Conservation (phyloP, 495 filamentous ascomycete species). For the Penicillium samsonianum region DNA sequence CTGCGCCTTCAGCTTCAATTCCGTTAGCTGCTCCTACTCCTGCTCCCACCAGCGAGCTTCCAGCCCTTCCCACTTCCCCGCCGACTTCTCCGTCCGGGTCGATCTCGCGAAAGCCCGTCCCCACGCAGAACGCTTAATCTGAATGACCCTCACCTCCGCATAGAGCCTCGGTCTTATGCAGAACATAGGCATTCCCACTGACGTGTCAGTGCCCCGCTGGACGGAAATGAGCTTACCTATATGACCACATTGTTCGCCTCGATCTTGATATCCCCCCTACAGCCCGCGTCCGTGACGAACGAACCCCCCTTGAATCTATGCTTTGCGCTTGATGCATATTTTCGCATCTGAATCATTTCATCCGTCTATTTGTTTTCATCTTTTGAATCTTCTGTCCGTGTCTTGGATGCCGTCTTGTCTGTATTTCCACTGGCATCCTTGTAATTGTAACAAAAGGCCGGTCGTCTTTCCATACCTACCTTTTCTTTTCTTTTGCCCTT, state of each 20-base stretch:
- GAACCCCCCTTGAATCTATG: slow-evolving; percentile 7
- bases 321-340: slow-evolving; percentile 8
- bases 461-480: neutral
- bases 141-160: slow-evolving; percentile 2
- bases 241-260: slow-evolving; percentile 9
- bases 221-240: slow-evolving; percentile 25
- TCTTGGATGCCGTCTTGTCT: slow-evolving; percentile 4
- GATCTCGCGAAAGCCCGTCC: slow-evolving; percentile 38
- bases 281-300: slow-evolving; percentile 30
- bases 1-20: neutral
- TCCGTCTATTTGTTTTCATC: slow-evolving; percentile 1
- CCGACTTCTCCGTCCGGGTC: slow-evolving; percentile 21
- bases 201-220: slow-evolving; percentile 25
- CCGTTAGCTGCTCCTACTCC: slow-evolving; percentile 28
- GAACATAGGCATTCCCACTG: slow-evolving; percentile 15
- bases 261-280: slow-evolving; percentile 14
- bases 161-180: neutral
- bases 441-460: slow-evolving; percentile 8
- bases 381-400: slow-evolving; percentile 1
- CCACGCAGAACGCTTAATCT: slow-evolving; percentile 16
- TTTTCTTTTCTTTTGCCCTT: slow-evolving; percentile 1
- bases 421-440: slow-evolving; percentile 9
- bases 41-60: slow-evolving; percentile 35
- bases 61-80: slow-evolving; percentile 28
- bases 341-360: slow-evolving; percentile 11